These are phyloP conservation scores for Ustilago hordei DNA, from an alignment of 1,284 basidiomycete species.

Conservation along the genomic window DNA sequence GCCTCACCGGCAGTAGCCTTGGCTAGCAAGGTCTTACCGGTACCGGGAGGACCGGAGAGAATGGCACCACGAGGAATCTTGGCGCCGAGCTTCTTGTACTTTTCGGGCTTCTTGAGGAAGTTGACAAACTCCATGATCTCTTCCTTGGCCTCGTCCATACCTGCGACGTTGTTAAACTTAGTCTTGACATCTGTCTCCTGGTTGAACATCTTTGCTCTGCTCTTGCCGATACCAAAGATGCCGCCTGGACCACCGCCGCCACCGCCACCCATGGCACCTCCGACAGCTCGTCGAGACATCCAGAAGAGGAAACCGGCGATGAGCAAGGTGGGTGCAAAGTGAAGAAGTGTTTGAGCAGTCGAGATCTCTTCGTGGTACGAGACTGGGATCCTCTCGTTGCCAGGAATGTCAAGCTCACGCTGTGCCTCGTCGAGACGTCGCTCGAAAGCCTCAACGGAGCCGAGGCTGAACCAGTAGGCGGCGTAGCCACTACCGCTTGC, in stretches of 20 bases:
- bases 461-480: conserved; percentile 92
- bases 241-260: conserved; percentile 78
- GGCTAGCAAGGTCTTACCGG: conserved; percentile 96
- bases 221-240: conserved; percentile 98
- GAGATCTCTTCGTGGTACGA: conserved; percentile 96
- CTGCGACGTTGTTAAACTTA: conserved; percentile 95
- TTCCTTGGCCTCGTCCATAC: conserved; percentile 99
- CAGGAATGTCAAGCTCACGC: conserved; percentile 88
- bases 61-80: conserved; percentile 99
- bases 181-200: conserved; percentile 94
- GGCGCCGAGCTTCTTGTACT: conserved; percentile 95
- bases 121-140: conserved; percentile 99
- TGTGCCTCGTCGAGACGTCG: conserved; percentile 93
- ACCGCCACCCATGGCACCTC: conserved; percentile 68
- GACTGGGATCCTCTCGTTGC: conserved; percentile 92
- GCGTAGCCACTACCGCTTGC: conserved; percentile 52
- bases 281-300: conserved; percentile 81
- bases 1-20: conserved; percentile 99
- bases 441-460: conserved; percentile 96
- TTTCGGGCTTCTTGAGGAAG: conserved; percentile 94
- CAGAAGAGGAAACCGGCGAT: conserved; percentile 90
- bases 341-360: conserved; percentile 82
- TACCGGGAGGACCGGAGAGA: conserved; percentile 96
- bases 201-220: conserved; percentile 94
- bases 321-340: conserved; percentile 93